Base-by-base conservation (phyloP, 2,329 filamentous ascomycete genomes). In the Penicillium rolfsii region DNA sequence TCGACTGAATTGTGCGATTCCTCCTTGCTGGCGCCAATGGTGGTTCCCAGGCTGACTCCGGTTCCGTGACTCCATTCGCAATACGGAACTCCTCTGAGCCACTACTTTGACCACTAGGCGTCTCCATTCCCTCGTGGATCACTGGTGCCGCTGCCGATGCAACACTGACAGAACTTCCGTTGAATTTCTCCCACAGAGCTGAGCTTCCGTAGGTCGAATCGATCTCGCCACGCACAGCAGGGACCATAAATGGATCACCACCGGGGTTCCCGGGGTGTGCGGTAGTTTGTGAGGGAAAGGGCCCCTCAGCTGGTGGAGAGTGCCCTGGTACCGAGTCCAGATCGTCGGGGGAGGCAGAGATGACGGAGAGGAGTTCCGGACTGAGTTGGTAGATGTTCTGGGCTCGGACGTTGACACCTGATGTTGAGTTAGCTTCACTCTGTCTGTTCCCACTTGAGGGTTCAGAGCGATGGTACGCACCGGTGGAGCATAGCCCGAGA, bases 371-470 rank as follows among this genome's bases (percentile, higher is more conserved):
- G 76, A 90, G 83, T 64, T 90, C 88, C 24, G 84, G 79, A 16
- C 85, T 91, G 68, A 90, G 80, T 73, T 88, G 92, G 80, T 97
- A 99, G 64, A 97, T 90, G 71, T 96, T 97, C 28, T 88, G 85
- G 9, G 95, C 87, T 58, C 91, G 88, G 57, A 98, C 84, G 66
- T 88, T 88, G 48, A 92, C 89, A 4, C 91, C 91, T 88, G 52
- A 91, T 88, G 2, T 90, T 89, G 86, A 86, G 7, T 60, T 55
- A 62, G 52, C 43, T 58, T 58, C 30, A 43, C 22, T 30, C 52
- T 48, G 46, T 24, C 24, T 19, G 22, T 4, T n/a, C 33, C 26
- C 30, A 19, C 5, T 19, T 54, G n/a, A 19, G 3, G 8, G 12
- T 5, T n/a, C 8, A 5, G n/a, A 26, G 3, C 19, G 22, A 26